phyloP scores from a whole-genome alignment of 768 basidiomycete genomes.

The Leucosporidium creatinivorum region DNA sequence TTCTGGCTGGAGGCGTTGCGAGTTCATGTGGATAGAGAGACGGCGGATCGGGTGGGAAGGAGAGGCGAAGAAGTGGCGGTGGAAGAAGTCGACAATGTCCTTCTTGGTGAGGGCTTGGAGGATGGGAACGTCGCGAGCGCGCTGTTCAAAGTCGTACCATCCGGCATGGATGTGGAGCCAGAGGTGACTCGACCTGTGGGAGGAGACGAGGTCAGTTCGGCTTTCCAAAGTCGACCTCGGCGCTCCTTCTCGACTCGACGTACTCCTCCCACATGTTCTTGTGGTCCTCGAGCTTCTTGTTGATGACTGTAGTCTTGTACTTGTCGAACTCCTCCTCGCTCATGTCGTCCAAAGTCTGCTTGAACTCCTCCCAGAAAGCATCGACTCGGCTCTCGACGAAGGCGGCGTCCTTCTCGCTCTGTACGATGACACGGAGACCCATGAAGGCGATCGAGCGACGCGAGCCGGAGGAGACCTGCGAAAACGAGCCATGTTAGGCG shows the following conservation, averaged over 20 bases:
- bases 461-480: slow-evolving; percentile 39
- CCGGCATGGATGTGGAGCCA: slow-evolving; percentile 67
- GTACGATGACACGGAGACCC: slow-evolving; percentile 75
- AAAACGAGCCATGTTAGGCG: slow-evolving; percentile 30
- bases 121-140: slow-evolving; percentile 68
- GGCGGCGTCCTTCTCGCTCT: slow-evolving; percentile 71
- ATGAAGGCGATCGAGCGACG: slow-evolving; percentile 60
- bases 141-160: slow-evolving; percentile 75
- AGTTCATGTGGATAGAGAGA: slow-evolving; percentile 62
- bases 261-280: slow-evolving; percentile 83
- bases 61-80: slow-evolving; percentile 59
- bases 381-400: slow-evolving; percentile 85
- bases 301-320: slow-evolving; percentile 68
- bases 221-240: too few species aligned
- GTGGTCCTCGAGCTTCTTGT: slow-evolving; percentile 71
- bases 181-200: slow-evolving; percentile 48
- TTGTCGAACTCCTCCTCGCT: slow-evolving; percentile 62
- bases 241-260: not conserved
- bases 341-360: slow-evolving; percentile 61
- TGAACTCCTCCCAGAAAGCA: slow-evolving; percentile 72
- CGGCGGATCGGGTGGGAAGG: slow-evolving; percentile 65
- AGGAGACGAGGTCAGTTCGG: not conserved
- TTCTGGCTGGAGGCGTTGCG: slow-evolving; percentile 54
- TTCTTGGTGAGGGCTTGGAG: slow-evolving; percentile 62
- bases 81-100: slow-evolving; percentile 67